Evolutionary conservation across 495 filamentous ascomycete species (phyloP).

Genomic region (Hypomontagnella submonticulosa): DNA sequence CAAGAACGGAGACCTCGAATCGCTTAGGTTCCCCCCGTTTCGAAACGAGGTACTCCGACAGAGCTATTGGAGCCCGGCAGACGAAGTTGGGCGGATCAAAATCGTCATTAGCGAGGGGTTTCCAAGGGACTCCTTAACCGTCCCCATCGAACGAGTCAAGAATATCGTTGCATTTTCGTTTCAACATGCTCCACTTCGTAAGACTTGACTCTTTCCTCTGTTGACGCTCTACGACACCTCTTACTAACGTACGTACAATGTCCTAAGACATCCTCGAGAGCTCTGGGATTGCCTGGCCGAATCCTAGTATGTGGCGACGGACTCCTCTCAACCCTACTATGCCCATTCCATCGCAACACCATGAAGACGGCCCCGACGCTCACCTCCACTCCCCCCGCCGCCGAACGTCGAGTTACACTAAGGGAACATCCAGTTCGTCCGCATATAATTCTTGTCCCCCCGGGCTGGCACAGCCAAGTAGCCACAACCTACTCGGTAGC

Average conservation of each 20-base stretch:
- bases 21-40: conserved; percentile 78
- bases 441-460: conserved; percentile 23
- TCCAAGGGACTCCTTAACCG: conserved; percentile 56
- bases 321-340: conserved; percentile 49
- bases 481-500: conserved; percentile 37
- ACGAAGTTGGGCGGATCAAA: conserved; percentile 78
- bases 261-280: conserved; percentile 73
- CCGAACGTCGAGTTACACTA: conserved; percentile 42
- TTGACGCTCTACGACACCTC: conserved; percentile 30
- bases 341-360: conserved; percentile 54
- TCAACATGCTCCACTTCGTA: conserved; percentile 85
- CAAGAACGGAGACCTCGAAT: conserved; percentile 69
- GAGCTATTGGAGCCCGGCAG: conserved; percentile 76
- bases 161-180: conserved; percentile 85
- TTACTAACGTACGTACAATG: conserved; percentile 24
- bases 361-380: conserved; percentile 53
- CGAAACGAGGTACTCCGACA: conserved; percentile 76
- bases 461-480: conserved; percentile 33
- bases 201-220: conserved; percentile 33
- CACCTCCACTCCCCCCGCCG: conserved; percentile 58
- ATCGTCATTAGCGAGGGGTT: conserved; percentile 84
- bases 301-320: conserved; percentile 75
- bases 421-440: conserved; percentile 27
- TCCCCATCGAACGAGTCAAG: conserved; percentile 74
- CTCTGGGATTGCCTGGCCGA: conserved; percentile 85